Evolutionary conservation across 768 basidiomycete genomes (phyloP).

Genomic region (Phaeotremella skinneri): DNA sequence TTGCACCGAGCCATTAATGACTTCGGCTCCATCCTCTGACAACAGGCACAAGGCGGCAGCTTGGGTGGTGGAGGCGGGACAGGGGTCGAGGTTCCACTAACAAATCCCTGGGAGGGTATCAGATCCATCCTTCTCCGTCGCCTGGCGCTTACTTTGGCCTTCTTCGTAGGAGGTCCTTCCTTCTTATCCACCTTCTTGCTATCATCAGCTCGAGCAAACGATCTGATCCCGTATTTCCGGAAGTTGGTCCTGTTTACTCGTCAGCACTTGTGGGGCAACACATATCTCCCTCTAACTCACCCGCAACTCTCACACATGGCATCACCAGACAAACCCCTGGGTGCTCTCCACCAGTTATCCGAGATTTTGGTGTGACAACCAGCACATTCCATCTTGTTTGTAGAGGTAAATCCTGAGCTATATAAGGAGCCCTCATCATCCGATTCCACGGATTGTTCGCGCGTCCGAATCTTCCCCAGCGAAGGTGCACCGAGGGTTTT

Average conservation of each 20-base stretch:
- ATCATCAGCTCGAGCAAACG: conserved; percentile 47
- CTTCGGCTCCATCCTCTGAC: conserved; percentile 69
- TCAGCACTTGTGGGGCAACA: not conserved
- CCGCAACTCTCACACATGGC: conserved; percentile 85
- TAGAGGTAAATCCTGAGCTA: conserved; percentile 60
- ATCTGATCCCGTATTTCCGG: conserved; percentile 86
- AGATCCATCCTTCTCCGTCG: conserved; percentile 31
- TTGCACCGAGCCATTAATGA: conserved; percentile 79
- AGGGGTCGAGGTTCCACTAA: conserved; percentile 63
- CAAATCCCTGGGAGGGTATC: conserved; percentile 19
- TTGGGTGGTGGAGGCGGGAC: conserved; percentile 48
- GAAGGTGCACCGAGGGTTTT: conserved; percentile 44
- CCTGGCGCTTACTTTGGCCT: conserved; percentile 66
- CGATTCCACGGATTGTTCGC: conserved; percentile 28
- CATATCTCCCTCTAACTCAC: conserved; percentile 26
- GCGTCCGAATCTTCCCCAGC: conserved; percentile 31
- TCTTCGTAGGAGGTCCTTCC: conserved; percentile 62
- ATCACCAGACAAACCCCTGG: conserved; percentile 72
- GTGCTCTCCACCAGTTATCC: conserved; percentile 84
- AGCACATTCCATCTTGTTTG: conserved; percentile 61
- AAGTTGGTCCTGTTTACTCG: conserved; percentile 60
- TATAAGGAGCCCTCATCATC: conserved; percentile 77
- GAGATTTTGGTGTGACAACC: conserved; percentile 81
- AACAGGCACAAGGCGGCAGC: conserved; percentile 64
- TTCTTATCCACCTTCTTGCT: conserved; percentile 58